Conservation (phyloP, 2,329 filamentous ascomycete species). For the Fusarium tuaranense region DNA sequence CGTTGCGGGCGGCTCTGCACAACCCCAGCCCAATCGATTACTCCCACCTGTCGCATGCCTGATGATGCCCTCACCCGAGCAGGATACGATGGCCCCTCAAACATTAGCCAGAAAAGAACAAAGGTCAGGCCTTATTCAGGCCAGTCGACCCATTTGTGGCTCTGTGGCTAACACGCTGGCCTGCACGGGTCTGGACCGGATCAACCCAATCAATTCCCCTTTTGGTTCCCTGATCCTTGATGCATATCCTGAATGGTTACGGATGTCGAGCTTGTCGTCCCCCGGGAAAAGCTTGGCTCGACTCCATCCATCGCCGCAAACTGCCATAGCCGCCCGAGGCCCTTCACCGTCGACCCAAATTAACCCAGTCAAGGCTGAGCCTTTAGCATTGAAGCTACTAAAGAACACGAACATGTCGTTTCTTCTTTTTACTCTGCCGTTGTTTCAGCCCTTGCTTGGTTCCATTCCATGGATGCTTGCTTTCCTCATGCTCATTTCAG, state of each 20-base stretch:
- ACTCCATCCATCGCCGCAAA: constrained; percentile 10
- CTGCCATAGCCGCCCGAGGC: constrained; percentile 26
- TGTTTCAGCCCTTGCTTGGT: background rate
- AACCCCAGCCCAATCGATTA: constrained; percentile 19
- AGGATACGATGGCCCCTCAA: background rate
- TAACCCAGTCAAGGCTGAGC: constrained; percentile 19
- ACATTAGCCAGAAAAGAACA: background rate
- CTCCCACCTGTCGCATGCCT: constrained; percentile 19
- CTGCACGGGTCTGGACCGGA: constrained; percentile 30
- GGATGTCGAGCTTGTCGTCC: constrained; percentile 10
- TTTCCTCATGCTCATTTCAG: background rate
- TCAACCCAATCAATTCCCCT: constrained; percentile 30
- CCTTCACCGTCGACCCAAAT: constrained; percentile 5
- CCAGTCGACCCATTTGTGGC: constrained; percentile 22
- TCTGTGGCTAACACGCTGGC: background rate
- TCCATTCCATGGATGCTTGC: background rate
- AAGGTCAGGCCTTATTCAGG: constrained; percentile 17
- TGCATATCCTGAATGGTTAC: background rate
- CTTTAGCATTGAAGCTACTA: constrained; percentile 18
- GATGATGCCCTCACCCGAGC: constrained; percentile 28
- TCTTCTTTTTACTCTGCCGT: constrained; percentile 13
- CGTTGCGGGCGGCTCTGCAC: constrained; percentile 21
- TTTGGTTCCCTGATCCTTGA: constrained; percentile 10
- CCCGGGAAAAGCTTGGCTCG: constrained; percentile 25
- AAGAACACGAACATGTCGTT: constrained; percentile 19